A percentile compares a stretch with the other conserved stretches of the same genome.
Conservation (phyloP, 1,284 basidiomycete species). For the Leccinum fuscescens region DNA sequence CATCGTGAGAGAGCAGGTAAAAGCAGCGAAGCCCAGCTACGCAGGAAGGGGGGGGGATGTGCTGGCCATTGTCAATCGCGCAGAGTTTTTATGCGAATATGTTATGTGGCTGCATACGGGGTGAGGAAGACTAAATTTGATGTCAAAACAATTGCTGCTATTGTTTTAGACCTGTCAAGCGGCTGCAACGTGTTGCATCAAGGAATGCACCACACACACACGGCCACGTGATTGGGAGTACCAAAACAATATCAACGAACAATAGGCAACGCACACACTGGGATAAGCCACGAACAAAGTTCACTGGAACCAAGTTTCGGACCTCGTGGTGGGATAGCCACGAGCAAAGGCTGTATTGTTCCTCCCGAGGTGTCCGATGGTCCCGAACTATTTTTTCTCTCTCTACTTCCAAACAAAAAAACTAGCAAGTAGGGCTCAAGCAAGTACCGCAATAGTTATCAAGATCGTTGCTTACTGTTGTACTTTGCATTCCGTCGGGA, state of each 20-base stretch:
- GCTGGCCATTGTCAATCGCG: background rate
- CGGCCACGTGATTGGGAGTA: constrained; percentile 22
- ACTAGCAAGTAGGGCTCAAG: background rate
- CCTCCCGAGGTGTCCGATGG: background rate
- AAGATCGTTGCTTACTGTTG: constrained; percentile 12
- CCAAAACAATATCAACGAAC: constrained; percentile 11
- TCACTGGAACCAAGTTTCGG: background rate
- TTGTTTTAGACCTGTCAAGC: background rate
- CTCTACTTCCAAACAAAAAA: constrained; percentile 2
- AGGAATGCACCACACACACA: background rate
- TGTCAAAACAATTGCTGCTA: constrained; percentile 28
- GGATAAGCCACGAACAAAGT: constrained; percentile 10
- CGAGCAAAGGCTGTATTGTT: constrained; percentile 21
- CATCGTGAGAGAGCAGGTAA: constrained; percentile 12
- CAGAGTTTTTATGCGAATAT: constrained; percentile 20
- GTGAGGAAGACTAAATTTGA: constrained; percentile 12
- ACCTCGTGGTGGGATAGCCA: background rate
- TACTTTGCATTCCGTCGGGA: background rate
- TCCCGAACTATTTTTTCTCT: background rate
- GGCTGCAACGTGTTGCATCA: background rate
- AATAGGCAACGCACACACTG: constrained; percentile 17
- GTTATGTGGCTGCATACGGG: background rate
- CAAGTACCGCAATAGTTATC: background rate
- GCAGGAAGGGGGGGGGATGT: constrained; percentile 9
- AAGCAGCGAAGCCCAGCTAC: constrained; percentile 29